Conservation (phyloP, 2,329 filamentous ascomycete genomes). For the Camptophora hylomeconis region DNA sequence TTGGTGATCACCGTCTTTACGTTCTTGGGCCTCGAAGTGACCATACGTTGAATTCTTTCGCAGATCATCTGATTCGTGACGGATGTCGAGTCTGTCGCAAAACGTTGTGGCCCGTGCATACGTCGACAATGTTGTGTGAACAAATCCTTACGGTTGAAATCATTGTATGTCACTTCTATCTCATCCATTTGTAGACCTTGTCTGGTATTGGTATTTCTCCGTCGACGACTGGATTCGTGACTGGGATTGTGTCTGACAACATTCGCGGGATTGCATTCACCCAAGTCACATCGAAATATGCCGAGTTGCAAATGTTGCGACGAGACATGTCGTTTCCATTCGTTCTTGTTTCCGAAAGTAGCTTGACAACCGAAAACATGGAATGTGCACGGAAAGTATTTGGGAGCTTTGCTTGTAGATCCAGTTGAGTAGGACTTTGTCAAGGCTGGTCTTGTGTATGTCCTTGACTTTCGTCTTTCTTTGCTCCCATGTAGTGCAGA, state of each 20-base stretch:
- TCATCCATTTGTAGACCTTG: slow-evolving; percentile 1
- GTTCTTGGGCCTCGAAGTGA: slow-evolving; percentile 3
- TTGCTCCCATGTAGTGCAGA: background rate
- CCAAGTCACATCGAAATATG: slow-evolving; percentile 65
- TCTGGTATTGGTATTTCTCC: background rate
- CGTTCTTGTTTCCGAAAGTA: slow-evolving; percentile 71
- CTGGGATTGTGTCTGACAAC: slow-evolving; percentile 3
- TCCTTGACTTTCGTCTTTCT: background rate
- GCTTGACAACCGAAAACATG: slow-evolving; percentile 60
- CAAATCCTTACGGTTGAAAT: slow-evolving; percentile 85
- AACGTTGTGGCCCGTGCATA: slow-evolving; percentile 51
- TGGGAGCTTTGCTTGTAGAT: background rate
- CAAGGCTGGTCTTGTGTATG: slow-evolving; percentile 1
- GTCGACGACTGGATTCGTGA: slow-evolving; percentile 7
- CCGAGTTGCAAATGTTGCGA: slow-evolving; percentile 65
- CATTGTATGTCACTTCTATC: slow-evolving; percentile 30
- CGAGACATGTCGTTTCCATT: slow-evolving; percentile 83
- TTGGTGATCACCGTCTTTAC: slow-evolving; percentile 33
- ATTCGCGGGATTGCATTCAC: slow-evolving; percentile 35
- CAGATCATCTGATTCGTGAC: slow-evolving; percentile 3
- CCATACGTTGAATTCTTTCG: too few species aligned
- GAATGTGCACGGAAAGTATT: slow-evolving; percentile 64
- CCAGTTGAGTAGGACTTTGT: background rate
- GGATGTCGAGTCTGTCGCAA: too few species aligned
- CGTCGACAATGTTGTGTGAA: slow-evolving; percentile 79